Evolutionary conservation across 2,329 filamentous ascomycete species (phyloP), one percentile per base, ranked within the genome.

Genomic region (Scedosporium minutisporum): DNA sequence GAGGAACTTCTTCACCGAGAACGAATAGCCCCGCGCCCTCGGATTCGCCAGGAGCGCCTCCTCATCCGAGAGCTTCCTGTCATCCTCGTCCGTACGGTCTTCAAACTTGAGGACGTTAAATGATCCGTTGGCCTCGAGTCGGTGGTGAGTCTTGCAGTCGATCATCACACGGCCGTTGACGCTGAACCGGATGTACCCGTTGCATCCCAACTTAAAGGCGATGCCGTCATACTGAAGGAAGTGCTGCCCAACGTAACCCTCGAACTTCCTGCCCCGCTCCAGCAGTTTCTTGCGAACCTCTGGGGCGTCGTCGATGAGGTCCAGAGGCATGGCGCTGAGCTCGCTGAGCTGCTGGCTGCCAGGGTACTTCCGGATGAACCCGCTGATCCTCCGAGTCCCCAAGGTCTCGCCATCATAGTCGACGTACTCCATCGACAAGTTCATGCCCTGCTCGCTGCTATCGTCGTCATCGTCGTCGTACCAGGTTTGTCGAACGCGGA

Each of bases 331-430:
- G 64, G 85, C 88, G 0, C 83, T 76, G 6, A 96, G 79, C 68
- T 85, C 91, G 9, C 87, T 90, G 69, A 97, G 96, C 74, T 91
- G 92, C 65, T 87, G 84, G 16, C 89, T 84, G 0, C 92, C 92
- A 64, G 89, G 88, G 79, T 96, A 97, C 3, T 84, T 79, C 4
- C 82, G 75, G 12, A 96, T 85, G 60, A 92, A 86, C 42, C 86
- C 83, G 10, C 84, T 78, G 69, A 91, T 84, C 58, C 79, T 85
- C 16, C 89, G 90, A 68, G 88, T 87, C 2, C 91, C 92, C 70
- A 93, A 96, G 5, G 83, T 81, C 71, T 96, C 96, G 63, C 92
- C 93, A 68, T 96, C 91, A 65, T 91, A 96, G 69, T 96, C 91
- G 29, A 96, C 82, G 67, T 95, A 96, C 71, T 81, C 75, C 7